Percentiles rank a stretch among this genome's conserved stretches.
These are phyloP conservation scores for Colletotrichum gigasporum DNA, from an alignment of 2,329 filamentous ascomycete species.

Conservation along the genomic window DNA sequence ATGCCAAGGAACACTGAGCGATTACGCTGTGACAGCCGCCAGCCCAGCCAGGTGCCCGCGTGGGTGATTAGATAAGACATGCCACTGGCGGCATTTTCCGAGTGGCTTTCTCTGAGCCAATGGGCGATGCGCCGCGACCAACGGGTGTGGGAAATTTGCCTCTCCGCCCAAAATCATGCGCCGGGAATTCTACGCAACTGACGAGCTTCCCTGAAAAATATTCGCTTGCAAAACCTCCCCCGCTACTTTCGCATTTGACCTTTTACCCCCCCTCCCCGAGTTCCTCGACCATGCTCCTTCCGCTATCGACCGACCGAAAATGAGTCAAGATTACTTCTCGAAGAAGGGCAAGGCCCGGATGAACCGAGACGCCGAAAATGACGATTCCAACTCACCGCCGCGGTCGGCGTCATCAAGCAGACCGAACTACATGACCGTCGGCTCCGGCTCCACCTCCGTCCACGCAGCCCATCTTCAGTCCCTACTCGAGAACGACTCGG, in stretches of 20 bases:
- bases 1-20: slow-evolving; percentile 23
- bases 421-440: slow-evolving; percentile 84
- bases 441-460: slow-evolving; percentile 81
- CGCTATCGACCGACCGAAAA: slow-evolving; percentile 45
- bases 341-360: slow-evolving; percentile 62
- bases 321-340: slow-evolving; percentile 69
- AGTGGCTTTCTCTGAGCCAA: slow-evolving; percentile 38
- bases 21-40: slow-evolving; percentile 17
- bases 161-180: slow-evolving; percentile 41
- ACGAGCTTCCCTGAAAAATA: slow-evolving; percentile 29
- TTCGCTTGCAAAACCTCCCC: slow-evolving; percentile 21
- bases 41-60: neutral
- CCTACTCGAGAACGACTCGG: slow-evolving; percentile 87
- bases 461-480: slow-evolving; percentile 83
- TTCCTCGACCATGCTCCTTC: slow-evolving; percentile 46
- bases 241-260: slow-evolving; percentile 9
- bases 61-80: slow-evolving; percentile 39
- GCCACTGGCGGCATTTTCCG: slow-evolving; percentile 34
- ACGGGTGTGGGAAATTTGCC: slow-evolving; percentile 40
- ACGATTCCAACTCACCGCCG: slow-evolving; percentile 39
- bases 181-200: slow-evolving; percentile 16
- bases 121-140: slow-evolving; percentile 37
- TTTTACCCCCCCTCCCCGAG: neutral
- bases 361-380: slow-evolving; percentile 38
- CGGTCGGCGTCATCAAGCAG: slow-evolving; percentile 39